Conservation (phyloP, 2,329 filamentous ascomycete genomes). For the Neonectria faginata region DNA sequence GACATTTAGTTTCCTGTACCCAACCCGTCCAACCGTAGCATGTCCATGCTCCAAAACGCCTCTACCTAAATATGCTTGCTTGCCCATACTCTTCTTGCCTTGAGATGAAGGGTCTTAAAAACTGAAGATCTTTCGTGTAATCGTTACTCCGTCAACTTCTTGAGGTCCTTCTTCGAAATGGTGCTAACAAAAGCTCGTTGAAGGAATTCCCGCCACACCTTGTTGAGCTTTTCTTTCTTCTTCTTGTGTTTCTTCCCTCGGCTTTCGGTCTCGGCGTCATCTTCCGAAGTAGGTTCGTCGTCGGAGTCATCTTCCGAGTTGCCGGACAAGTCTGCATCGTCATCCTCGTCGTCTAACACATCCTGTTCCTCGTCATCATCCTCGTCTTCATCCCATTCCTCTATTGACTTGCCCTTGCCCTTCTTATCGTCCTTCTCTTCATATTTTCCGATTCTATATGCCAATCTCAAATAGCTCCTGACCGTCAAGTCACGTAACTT, state of each 20-base stretch:
- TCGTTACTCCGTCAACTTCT: conserved; percentile 53
- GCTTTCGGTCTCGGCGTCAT: conserved; percentile 24
- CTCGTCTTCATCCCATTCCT: conserved; percentile 27
- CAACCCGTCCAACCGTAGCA: conserved; percentile 1
- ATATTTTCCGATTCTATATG: conserved; percentile 75
- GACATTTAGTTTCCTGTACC: background rate
- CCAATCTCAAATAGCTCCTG: conserved; percentile 81
- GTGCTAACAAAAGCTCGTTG: conserved; percentile 83
- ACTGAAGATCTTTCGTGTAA: background rate
- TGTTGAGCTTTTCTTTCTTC: conserved; percentile 66
- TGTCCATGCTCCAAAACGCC: conserved; percentile 23
- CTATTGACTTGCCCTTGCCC: conserved; percentile 39
- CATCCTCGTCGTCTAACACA: conserved; percentile 43
- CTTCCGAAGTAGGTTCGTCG: conserved; percentile 35
- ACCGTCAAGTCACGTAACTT: conserved; percentile 86
- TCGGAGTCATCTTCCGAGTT: conserved; percentile 40
- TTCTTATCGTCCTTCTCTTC: conserved; percentile 35
- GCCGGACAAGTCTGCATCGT: conserved; percentile 45
- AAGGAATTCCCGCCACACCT: conserved; percentile 83
- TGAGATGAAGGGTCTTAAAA: background rate
- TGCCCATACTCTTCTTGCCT: conserved; percentile 9
- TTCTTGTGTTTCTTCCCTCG: conserved; percentile 58
- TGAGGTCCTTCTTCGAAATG: conserved; percentile 73
- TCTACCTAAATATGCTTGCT: conserved; percentile 11
- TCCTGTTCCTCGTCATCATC: conserved; percentile 44